A percentile compares a stretch with the other conserved stretches of the same genome.
Evolutionary conservation across 805 yeast species (phyloP).

Genomic region (Myxozyma neglecta): DNA sequence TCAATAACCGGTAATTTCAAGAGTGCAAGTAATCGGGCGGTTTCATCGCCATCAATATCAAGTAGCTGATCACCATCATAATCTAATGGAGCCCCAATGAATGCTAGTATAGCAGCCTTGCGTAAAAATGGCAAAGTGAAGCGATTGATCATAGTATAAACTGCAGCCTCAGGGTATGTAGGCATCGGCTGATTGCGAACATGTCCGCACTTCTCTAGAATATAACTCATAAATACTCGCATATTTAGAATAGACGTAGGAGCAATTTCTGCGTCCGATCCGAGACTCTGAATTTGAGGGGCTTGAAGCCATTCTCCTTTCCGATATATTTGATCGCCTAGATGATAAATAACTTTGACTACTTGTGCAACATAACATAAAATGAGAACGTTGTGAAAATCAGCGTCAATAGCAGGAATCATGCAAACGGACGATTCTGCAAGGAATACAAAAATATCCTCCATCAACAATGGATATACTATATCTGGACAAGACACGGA

Average conservation of each 20-base stretch:
- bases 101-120: constrained; percentile 57
- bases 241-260: neutral
- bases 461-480: constrained; percentile 32
- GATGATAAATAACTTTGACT: constrained; percentile 47
- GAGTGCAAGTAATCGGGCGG: constrained; percentile 53
- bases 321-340: constrained; percentile 19
- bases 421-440: constrained; percentile 45
- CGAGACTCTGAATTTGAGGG: constrained; percentile 2
- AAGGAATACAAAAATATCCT: constrained; percentile 40
- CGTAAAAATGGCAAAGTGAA: constrained; percentile 65
- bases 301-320: constrained; percentile 7
- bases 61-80: constrained; percentile 39
- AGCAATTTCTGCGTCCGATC: neutral
- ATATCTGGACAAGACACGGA: constrained; percentile 29
- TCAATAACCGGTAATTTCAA: constrained; percentile 45
- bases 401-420: constrained; percentile 46
- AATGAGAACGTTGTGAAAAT: constrained; percentile 50
- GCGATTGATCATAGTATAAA: constrained; percentile 23
- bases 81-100: constrained; percentile 52
- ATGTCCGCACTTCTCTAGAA: constrained; percentile 8
- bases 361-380: constrained; percentile 54
- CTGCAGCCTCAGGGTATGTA: constrained; percentile 3
- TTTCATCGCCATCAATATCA: constrained; percentile 46
- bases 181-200: neutral
- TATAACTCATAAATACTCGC: constrained; percentile 3